A percentile compares a stretch with the other conserved stretches of the same genome.
Evolutionary conservation across 2,329 filamentous ascomycete species (phyloP).

Genomic region (Pseudogymnoascus verrucosus): DNA sequence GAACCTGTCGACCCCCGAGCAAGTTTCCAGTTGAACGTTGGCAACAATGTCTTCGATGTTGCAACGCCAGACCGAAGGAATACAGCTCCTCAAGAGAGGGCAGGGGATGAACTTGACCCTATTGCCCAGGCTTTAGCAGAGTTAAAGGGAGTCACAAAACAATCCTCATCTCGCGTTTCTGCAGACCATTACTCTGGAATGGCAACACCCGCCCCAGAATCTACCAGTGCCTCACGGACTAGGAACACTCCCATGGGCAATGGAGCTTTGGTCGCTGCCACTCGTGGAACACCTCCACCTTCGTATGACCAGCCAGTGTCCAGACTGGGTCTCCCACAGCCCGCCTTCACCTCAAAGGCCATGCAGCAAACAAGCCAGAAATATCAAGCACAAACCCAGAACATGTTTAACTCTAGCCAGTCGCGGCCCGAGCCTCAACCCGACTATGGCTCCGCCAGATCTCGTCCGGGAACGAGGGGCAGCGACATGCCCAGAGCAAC

Average conservation of each 20-base stretch:
- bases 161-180: slow-evolving; percentile 75
- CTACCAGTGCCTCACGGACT: slow-evolving; percentile 35
- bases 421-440: slow-evolving; percentile 25
- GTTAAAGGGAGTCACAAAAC: slow-evolving; percentile 78
- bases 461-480: slow-evolving; percentile 52
- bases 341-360: slow-evolving; percentile 83
- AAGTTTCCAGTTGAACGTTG: slow-evolving; percentile 86
- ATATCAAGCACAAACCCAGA: slow-evolving; percentile 74
- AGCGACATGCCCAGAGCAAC: slow-evolving; percentile 50
- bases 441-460: slow-evolving; percentile 31
- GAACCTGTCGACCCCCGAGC: slow-evolving; percentile 87
- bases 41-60: slow-evolving; percentile 93
- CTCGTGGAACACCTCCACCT: slow-evolving; percentile 73
- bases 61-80: slow-evolving; percentile 63
- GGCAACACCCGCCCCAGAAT: slow-evolving; percentile 63
- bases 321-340: slow-evolving; percentile 78
- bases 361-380: slow-evolving; percentile 95
- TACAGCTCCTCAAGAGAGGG: slow-evolving; percentile 39
- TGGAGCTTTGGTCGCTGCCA: slow-evolving; percentile 43
- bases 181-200: slow-evolving; percentile 95
- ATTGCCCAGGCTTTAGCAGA: slow-evolving; percentile 90
- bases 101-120: slow-evolving; percentile 59
- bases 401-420: slow-evolving; percentile 52
- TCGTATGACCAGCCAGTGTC: slow-evolving; percentile 72
- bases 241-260: slow-evolving; percentile 33